Evolutionary conservation across 1,139 yeast genomes (phyloP), one percentile per base, ranked within the genome.

Genomic region (Candida albicans): DNA sequence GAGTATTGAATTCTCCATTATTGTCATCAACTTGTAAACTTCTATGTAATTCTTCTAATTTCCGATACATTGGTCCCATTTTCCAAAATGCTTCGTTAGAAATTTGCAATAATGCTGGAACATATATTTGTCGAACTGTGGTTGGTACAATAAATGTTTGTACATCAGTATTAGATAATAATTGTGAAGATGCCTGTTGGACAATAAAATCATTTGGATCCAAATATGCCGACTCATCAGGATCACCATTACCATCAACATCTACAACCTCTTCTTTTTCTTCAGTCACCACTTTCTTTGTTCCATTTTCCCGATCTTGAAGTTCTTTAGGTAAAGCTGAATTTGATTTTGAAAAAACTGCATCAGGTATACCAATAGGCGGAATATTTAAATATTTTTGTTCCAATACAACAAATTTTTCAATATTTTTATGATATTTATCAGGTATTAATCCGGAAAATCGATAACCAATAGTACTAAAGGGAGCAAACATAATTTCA

Each of bases 11-110:
- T 39, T 67, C 68, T 9, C 67, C 67, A 37, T 75, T 70, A 38
- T 3, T 5, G 5, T 69, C 73, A 47, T 67, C 64, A 54, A 69
- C 65, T 58, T 82, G 89, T 22, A 84, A 57, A 3, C 67, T 56
- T 44, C 81, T 67, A 58, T 84, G 87, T 25, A 84, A 53, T 3
- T 70, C 52, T 56, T 81, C 85, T 40, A 84, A 64, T 51, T 76
- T 76, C 40, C 62, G 53, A 18, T 67, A 51, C 9, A 64, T 58
- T 10, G 53, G 52, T 22, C 72, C 70, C 36, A 74, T 50, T 33
- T 56, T 51, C 3, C 54, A 46, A 64, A 73, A 68, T 1, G 77
- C 56, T 5, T 54, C 51, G n/a, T 67, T 58, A 2, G 75, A 61
- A 6, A 72, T 48, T 3, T 57, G 50, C 1, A 64, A 56, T 41